These are phyloP conservation scores for Globisporangium cederbergense DNA, from an alignment of 352 stramenopile genomes.

Conservation along the genomic window DNA sequence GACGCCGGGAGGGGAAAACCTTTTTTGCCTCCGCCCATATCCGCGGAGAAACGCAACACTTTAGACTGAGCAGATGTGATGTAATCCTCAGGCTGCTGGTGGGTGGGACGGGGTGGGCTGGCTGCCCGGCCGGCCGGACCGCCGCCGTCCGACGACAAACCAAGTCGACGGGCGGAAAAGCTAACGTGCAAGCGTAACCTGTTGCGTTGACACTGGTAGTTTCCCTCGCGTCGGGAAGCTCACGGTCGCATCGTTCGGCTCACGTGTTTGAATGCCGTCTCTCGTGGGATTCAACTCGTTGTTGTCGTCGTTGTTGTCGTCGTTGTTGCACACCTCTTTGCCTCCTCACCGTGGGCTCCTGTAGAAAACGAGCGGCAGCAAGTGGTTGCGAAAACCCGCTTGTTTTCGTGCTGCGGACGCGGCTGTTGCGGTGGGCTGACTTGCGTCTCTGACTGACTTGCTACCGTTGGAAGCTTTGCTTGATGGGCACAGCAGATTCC, in stretches of 20 bases:
- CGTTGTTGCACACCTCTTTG: background rate
- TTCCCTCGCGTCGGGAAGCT: background rate
- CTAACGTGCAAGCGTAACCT: background rate
- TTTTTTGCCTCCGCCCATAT: background rate
- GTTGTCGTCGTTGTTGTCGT: conserved; percentile 1
- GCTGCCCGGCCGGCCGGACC: background rate
- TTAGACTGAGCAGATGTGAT: conserved; percentile 5
- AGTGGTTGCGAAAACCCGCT: conserved; percentile 1
- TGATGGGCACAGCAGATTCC: too few species aligned
- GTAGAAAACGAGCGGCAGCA: background rate
- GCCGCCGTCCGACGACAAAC: background rate
- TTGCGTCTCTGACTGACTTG: background rate
- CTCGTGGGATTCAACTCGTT: background rate
- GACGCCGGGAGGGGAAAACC: conserved; percentile 9
- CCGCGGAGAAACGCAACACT: conserved; percentile 10
- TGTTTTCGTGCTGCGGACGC: background rate
- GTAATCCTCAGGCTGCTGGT: background rate
- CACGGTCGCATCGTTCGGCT: background rate
- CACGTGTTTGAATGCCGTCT: background rate
- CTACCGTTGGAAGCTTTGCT: background rate
- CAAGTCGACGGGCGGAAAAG: too few species aligned
- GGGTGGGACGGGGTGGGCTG: background rate
- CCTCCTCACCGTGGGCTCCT: background rate
- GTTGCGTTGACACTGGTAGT: background rate
- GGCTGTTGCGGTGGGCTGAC: background rate